Evolutionary conservation across 2,329 filamentous ascomycete genomes (phyloP).

Genomic region (Claviceps cyperi): DNA sequence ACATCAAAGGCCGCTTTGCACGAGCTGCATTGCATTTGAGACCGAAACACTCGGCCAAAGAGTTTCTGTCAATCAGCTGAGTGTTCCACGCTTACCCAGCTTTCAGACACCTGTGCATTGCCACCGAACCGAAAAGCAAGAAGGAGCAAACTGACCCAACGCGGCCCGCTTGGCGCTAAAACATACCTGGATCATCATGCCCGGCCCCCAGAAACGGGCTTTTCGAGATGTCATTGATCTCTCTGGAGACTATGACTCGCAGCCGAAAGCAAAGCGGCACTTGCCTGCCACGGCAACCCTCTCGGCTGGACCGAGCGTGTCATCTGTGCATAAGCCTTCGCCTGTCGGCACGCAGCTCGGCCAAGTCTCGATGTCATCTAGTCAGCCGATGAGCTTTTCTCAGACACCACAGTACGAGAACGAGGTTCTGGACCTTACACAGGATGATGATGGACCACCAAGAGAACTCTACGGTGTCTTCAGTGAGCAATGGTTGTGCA

Average conservation of each 20-base stretch:
- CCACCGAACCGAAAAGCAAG: neutral
- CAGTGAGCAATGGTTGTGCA: slow-evolving; percentile 15
- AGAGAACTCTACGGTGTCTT: slow-evolving; percentile 34
- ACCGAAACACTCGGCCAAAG: neutral
- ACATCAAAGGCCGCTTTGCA: neutral
- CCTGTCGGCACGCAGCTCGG: slow-evolving; percentile 1
- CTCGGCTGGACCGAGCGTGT: slow-evolving; percentile 10
- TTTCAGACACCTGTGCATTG: neutral
- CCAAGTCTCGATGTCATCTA: slow-evolving; percentile 1
- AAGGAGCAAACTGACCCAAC: neutral
- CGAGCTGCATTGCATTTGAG: neutral
- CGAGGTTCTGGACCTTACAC: slow-evolving; percentile 28
- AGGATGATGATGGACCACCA: slow-evolving; percentile 25
- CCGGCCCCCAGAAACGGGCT: slow-evolving; percentile 19
- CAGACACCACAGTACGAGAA: slow-evolving; percentile 15
- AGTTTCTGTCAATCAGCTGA: neutral
- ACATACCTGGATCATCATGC: slow-evolving; percentile 4
- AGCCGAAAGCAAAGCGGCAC: slow-evolving; percentile 13
- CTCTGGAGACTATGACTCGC: slow-evolving; percentile 20
- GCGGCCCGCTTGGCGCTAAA: neutral
- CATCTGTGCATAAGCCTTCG: slow-evolving; percentile 6
- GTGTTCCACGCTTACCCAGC: neutral
- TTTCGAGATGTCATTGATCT: slow-evolving; percentile 25
- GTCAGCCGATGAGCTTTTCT: slow-evolving; percentile 4
- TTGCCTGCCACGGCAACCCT: slow-evolving; percentile 7